Conservation (phyloP, 176 grass and related monocot species). For the Triticum dicoccoides region DNA sequence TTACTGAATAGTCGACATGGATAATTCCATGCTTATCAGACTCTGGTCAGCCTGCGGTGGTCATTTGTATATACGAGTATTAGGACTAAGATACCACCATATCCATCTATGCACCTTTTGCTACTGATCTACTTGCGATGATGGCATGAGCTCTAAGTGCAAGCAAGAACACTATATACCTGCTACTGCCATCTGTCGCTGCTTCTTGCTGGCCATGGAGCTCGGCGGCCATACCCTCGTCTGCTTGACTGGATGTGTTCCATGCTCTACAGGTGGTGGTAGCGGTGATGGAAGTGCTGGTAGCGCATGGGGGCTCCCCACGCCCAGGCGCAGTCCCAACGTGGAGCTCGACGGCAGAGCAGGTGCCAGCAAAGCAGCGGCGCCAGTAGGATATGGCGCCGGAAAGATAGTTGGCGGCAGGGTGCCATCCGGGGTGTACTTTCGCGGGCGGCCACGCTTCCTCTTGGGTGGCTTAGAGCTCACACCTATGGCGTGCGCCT, state of each 20-base stretch:
- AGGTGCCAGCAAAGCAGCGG: neutral
- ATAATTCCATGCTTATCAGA: neutral
- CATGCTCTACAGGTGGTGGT: neutral
- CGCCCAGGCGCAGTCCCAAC: neutral
- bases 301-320: neutral
- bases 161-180: neutral
- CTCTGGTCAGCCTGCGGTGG: neutral
- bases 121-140: neutral
- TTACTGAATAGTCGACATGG: neutral
- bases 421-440: constrained; percentile 32
- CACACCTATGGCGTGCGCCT: neutral
- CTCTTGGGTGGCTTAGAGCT: constrained; percentile 33
- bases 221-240: too few species aligned
- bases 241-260: neutral
- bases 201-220: too few species aligned
- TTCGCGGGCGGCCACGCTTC: constrained; percentile 62
- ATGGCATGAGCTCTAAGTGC: too few species aligned
- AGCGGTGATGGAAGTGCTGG: neutral
- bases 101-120: neutral
- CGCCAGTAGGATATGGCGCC: neutral
- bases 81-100: neutral
- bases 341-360: neutral
- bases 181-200: neutral
- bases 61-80: neutral
- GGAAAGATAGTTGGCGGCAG: constrained; percentile 28